Conservation (phyloP, 345 rosid species). For the Eucalyptus erythrocorys region DNA sequence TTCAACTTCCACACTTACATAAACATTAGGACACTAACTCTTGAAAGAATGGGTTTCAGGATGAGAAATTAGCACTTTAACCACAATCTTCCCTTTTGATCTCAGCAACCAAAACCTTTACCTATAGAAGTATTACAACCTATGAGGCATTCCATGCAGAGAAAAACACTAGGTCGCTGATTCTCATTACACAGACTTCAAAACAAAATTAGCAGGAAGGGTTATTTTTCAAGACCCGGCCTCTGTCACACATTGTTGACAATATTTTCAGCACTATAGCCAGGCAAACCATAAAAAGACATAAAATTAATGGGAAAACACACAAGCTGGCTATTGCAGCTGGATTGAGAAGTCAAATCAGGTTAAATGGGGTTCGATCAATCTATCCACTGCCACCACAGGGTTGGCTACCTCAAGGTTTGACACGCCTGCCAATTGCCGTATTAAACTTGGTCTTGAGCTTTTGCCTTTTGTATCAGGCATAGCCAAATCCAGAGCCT, state of each 20-base stretch:
- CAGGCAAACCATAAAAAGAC: not conserved
- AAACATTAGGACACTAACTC: not conserved
- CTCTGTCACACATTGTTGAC: not conserved
- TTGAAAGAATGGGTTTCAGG: not conserved
- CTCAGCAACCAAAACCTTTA: not conserved
- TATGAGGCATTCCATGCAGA: not conserved
- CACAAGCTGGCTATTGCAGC: not conserved
- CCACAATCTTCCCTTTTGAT: not conserved
- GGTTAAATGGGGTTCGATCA: not conserved
- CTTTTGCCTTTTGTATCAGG: not conserved
- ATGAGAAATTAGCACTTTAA: not conserved
- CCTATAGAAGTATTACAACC: not conserved
- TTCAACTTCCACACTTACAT: not conserved
- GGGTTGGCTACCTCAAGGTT: not conserved
- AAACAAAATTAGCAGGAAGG: not conserved
- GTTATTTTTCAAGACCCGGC: not conserved
- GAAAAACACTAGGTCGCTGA: not conserved
- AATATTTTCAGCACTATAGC: not conserved
- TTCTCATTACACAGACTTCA: not conserved
- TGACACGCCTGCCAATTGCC: not conserved
- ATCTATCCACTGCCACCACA: not conserved
- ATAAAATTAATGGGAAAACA: not conserved
- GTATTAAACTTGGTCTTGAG: not conserved
- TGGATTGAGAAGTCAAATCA: not conserved
- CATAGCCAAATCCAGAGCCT: not conserved